Evolutionary conservation across 495 filamentous ascomycete species (phyloP).

Genomic region (Annulohypoxylon maeteangense): DNA sequence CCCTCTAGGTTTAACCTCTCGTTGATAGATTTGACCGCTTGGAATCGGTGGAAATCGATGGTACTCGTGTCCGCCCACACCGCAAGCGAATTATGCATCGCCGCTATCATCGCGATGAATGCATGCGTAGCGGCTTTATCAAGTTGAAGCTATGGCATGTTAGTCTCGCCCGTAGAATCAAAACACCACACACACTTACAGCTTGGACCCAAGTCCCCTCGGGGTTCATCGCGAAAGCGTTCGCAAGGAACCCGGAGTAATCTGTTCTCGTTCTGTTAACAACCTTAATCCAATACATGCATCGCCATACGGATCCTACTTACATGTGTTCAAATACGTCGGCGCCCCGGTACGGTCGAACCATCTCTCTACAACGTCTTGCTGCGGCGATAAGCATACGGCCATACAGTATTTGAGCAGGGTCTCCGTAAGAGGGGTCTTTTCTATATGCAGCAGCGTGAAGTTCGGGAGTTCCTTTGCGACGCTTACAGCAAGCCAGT

Average conservation of each 20-base stretch:
- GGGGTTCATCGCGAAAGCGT: conserved; percentile 50
- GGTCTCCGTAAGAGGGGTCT: conserved; percentile 45
- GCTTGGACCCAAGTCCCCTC: conserved; percentile 47
- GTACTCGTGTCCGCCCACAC: conserved; percentile 47
- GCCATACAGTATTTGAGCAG: conserved; percentile 48
- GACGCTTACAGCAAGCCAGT: conserved; percentile 44
- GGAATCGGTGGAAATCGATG: conserved; percentile 47
- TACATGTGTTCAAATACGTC: conserved; percentile 48
- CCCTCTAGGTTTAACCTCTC: conserved; percentile 47
- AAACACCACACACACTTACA: conserved; percentile 15
- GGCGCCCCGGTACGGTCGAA: conserved; percentile 43
- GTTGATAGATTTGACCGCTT: conserved; percentile 48
- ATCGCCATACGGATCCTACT: not conserved
- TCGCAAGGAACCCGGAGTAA: conserved; percentile 47
- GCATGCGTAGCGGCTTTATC: conserved; percentile 48
- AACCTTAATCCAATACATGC: not conserved
- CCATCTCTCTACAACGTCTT: conserved; percentile 44
- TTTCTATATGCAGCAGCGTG: conserved; percentile 46
- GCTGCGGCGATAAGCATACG: conserved; percentile 46
- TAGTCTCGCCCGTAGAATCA: not conserved
- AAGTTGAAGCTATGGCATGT: conserved; percentile 41
- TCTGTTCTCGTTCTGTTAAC: conserved; percentile 32
- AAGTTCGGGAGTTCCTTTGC: conserved; percentile 45
- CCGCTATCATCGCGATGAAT: conserved; percentile 48
- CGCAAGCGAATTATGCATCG: conserved; percentile 47